Evolutionary conservation across 2,329 filamentous ascomycete species (phyloP), one percentile per base, ranked within the genome.

Genomic region (Samsoniella hepiali): DNA sequence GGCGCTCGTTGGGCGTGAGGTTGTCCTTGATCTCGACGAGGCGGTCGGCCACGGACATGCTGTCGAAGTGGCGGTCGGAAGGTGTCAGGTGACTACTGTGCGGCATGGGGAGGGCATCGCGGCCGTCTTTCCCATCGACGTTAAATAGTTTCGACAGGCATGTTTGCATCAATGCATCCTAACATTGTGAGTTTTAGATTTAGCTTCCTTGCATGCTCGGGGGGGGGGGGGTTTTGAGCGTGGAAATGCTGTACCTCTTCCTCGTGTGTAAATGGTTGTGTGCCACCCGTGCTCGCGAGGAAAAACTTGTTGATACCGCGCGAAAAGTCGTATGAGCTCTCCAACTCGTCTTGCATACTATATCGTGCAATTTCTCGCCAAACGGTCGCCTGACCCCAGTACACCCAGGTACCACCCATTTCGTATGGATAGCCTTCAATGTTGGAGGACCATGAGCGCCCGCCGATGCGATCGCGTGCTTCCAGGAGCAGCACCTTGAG

Each of bases 381-480:
- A 3, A 79, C 69, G 38, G 78, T 75, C 0, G 78, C 70, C 56
- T 80, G 78, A 2, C 72, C 71, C 78, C 79, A 81, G 60, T 77
- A 77, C 0, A 82, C 73, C 79, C 79, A 83, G 0, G 79, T 81
- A 0, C 81, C 81, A 0, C 81, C 81, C 75, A 83, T 77, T 58
- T 82, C 81, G 56, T 75, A 81, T 0, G 74, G 74, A 15, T 81
- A 78, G 0, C 77, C 78, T 0, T 71, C 73, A 8, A 80, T 77
- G 38, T 79, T 75, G 17, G 77, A 75, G 0, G 76, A 77, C 76
- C 77, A 82, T 2, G 79, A 78, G 0, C 80, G 75, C 1, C 81
- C 80, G 17, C 80, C 80, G 56, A 82, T 78, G 0, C 80, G 72
- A 65, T 83, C 79, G 17, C 81, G 74, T 1, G 75, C 79, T 69